Percentiles rank a stretch among this genome's conserved stretches.
Conservation (phyloP, 1,284 basidiomycete genomes). For the Malassezia arunalokei region DNA sequence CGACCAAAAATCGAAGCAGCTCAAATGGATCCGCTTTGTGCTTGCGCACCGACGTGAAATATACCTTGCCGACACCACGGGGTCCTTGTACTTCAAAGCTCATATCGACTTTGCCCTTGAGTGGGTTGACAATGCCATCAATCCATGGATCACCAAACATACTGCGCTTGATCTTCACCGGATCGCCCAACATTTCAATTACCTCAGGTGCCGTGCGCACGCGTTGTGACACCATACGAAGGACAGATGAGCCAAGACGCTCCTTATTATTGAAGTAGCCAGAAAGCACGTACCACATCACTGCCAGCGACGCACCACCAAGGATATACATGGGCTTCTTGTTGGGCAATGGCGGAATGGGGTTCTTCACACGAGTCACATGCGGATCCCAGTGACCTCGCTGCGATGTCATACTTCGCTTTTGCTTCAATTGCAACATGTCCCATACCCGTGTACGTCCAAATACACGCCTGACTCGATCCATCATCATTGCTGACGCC, state of each 20-base stretch:
- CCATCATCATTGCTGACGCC: not conserved
- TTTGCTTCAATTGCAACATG: not conserved
- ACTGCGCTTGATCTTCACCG: slow-evolving; percentile 11
- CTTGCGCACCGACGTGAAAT: slow-evolving; percentile 31
- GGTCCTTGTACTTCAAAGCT: slow-evolving; percentile 24
- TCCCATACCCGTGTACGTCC: not conserved
- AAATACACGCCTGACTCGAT: slow-evolving; percentile 2
- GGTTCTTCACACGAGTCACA: slow-evolving; percentile 11
- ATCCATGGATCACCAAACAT: slow-evolving; percentile 19
- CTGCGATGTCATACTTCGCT: not conserved
- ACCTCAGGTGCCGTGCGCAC: slow-evolving; percentile 20
- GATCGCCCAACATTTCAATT: slow-evolving; percentile 15
- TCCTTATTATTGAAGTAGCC: slow-evolving; percentile 37
- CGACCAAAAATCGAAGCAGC: slow-evolving; percentile 28
- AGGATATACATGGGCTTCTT: slow-evolving; percentile 6
- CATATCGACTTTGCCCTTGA: slow-evolving; percentile 34
- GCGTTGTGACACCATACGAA: slow-evolving; percentile 24
- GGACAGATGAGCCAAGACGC: slow-evolving; percentile 22
- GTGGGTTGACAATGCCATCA: slow-evolving; percentile 28
- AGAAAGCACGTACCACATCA: slow-evolving; percentile 24
- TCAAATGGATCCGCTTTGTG: slow-evolving; percentile 23
- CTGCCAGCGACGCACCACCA: slow-evolving; percentile 7
- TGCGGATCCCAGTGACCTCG: slow-evolving; percentile 13
- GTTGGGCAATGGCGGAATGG: slow-evolving; percentile 8
- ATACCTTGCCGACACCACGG: slow-evolving; percentile 20